phyloP scores from a whole-genome alignment of 768 basidiomycete species.

The Kwoniella newhampshirensis region DNA sequence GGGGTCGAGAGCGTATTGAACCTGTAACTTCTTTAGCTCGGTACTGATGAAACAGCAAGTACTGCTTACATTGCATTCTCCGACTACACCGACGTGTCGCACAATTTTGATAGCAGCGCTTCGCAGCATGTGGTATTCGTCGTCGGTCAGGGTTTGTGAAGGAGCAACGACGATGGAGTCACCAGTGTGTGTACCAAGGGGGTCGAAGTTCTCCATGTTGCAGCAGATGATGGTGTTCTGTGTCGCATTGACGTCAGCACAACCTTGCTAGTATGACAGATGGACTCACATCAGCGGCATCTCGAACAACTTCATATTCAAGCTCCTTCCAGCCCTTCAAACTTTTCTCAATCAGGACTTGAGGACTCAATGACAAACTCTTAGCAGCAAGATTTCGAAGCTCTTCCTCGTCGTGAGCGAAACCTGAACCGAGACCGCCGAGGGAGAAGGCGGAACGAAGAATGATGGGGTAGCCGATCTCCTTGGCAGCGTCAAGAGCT shows the following conservation, averaged over 20 bases:
- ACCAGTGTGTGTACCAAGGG: constrained; percentile 96
- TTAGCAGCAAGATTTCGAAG: constrained; percentile 90
- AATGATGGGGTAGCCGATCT: constrained; percentile 96
- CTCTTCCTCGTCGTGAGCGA: constrained; percentile 92
- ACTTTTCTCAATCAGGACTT: constrained; percentile 93
- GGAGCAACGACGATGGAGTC: constrained; percentile 99
- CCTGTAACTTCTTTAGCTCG: constrained; percentile 50
- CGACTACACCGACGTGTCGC: constrained; percentile 60
- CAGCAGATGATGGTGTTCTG: constrained; percentile 99
- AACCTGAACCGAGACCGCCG: constrained; percentile 96
- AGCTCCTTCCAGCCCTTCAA: constrained; percentile 99
- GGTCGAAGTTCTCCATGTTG: constrained; percentile 84
- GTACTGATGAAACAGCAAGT: neutral
- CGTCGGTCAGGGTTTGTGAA: constrained; percentile 94
- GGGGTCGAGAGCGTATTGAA: constrained; percentile 97
- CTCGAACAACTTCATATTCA: constrained; percentile 98
- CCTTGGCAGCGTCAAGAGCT: constrained; percentile 83
- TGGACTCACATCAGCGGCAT: constrained; percentile 83
- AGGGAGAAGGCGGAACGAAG: constrained; percentile 91
- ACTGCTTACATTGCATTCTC: constrained; percentile 51
- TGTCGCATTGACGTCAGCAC: constrained; percentile 13
- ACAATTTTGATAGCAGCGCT: constrained; percentile 94
- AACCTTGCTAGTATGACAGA: no score
- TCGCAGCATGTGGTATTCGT: constrained; percentile 98
- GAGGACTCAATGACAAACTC: constrained; percentile 83